A percentile compares a stretch with the other conserved stretches of the same genome.
Evolutionary conservation across 805 yeast species (phyloP).

Genomic region (Sungouiozyma ichnusensis): DNA sequence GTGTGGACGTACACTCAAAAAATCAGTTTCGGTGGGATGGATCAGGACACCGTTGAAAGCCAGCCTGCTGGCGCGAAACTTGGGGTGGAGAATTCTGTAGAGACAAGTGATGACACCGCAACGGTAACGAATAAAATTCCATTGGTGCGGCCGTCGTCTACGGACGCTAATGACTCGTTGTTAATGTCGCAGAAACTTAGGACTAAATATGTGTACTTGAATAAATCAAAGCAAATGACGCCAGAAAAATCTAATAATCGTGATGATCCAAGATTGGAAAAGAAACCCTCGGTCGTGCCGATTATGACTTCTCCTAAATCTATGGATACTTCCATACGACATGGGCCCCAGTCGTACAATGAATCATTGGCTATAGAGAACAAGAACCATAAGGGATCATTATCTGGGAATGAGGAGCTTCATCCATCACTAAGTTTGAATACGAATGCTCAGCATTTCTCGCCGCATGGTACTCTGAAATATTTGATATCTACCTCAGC

Average conservation of each 20-base stretch:
- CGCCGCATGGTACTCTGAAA: not conserved
- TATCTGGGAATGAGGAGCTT: no score
- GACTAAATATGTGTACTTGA: not conserved
- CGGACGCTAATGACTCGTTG: not conserved
- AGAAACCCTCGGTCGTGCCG: not conserved
- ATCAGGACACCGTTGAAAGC: no score
- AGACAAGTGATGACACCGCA: not conserved
- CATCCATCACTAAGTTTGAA: no score
- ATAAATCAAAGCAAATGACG: not conserved
- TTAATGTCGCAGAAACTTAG: not conserved
- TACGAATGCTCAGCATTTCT: no score
- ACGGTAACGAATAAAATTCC: not conserved
- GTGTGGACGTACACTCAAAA: no score
- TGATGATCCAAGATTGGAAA: not conserved
- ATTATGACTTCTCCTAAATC: not conserved
- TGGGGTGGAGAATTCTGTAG: no score
- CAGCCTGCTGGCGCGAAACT: no score
- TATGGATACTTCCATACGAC: not conserved
- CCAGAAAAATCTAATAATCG: not conserved
- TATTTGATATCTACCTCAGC: not conserved
- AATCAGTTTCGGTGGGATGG: no score
- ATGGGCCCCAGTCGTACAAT: no score
- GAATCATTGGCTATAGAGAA: no score
- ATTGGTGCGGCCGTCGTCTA: not conserved
- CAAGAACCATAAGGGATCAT: no score